Conservation (phyloP, 2,329 filamentous ascomycete genomes). For the Lizonia empirigonia region DNA sequence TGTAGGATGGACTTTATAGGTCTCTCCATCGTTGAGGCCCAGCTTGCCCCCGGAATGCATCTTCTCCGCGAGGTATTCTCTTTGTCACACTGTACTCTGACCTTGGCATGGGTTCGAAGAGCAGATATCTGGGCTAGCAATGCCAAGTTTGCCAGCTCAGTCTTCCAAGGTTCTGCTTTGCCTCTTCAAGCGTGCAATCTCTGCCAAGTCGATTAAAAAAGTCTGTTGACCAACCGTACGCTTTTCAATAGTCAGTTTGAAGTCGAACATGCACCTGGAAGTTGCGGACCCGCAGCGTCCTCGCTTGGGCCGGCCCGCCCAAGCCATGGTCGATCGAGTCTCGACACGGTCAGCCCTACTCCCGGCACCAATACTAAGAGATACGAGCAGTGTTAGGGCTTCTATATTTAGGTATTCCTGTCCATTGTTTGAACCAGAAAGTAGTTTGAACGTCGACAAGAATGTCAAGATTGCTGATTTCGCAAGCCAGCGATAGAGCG, state of each 20-base stretch:
- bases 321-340: background rate
- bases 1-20: background rate
- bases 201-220: background rate
- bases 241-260: background rate
- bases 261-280: background rate
- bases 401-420: background rate
- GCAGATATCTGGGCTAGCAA: conserved; percentile 1
- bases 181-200: background rate
- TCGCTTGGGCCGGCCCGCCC: background rate
- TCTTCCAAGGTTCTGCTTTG: background rate
- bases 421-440: background rate
- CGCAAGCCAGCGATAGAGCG: background rate
- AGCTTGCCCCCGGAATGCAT: background rate
- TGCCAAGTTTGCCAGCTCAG: conserved; percentile 6
- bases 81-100: background rate
- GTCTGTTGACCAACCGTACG: background rate
- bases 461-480: background rate
- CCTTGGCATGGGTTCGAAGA: background rate
- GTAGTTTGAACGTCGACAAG: background rate
- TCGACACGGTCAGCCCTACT: background rate
- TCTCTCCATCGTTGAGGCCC: background rate
- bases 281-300: background rate
- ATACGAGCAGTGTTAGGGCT: background rate
- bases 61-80: background rate
- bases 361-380: background rate